Conservation (phyloP, 768 basidiomycete species). For the Kwoniella newhampshirensis region DNA sequence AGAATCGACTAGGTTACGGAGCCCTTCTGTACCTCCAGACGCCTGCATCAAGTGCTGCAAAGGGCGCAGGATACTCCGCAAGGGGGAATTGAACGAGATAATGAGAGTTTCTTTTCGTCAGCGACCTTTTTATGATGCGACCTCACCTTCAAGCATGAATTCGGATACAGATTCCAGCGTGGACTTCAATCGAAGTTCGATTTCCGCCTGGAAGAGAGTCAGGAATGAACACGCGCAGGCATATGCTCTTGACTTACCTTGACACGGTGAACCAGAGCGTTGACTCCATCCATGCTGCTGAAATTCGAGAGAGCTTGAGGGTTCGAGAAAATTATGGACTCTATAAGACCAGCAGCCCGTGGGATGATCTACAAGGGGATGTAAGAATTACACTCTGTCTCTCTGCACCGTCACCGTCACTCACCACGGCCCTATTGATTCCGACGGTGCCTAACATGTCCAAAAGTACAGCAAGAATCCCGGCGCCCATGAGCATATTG, state of each 20-base stretch:
- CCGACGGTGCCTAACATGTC: slow-evolving; percentile 80
- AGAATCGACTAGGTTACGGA: slow-evolving; percentile 90
- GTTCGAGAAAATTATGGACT: slow-evolving; percentile 87
- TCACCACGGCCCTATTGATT: slow-evolving; percentile 64
- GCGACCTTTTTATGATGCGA: background rate
- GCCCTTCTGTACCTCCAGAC: slow-evolving; percentile 80
- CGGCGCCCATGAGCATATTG: slow-evolving; percentile 92
- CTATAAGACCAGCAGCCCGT: slow-evolving; percentile 87
- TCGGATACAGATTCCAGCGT: slow-evolving; percentile 9
- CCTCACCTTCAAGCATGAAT: slow-evolving; percentile 13
- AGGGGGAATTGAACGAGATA: slow-evolving; percentile 70
- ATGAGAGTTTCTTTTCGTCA: slow-evolving; percentile 66
- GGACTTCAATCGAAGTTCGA: slow-evolving; percentile 14
- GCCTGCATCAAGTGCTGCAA: slow-evolving; percentile 98
- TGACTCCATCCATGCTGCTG: slow-evolving; percentile 77
- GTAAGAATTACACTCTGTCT: no score
- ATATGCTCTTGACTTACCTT: slow-evolving; percentile 61
- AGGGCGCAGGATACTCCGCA: slow-evolving; percentile 86
- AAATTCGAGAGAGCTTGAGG: slow-evolving; percentile 77
- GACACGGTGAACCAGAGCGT: slow-evolving; percentile 79
- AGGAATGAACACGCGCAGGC: background rate
- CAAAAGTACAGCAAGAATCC: slow-evolving; percentile 81
- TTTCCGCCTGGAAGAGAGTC: slow-evolving; percentile 28
- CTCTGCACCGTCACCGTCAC: slow-evolving; percentile 9
- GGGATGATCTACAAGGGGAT: slow-evolving; percentile 62